Percentiles rank a stretch among this genome's conserved stretches.
Evolutionary conservation across 768 basidiomycete species (phyloP).

Genomic region (Suillus luteus): DNA sequence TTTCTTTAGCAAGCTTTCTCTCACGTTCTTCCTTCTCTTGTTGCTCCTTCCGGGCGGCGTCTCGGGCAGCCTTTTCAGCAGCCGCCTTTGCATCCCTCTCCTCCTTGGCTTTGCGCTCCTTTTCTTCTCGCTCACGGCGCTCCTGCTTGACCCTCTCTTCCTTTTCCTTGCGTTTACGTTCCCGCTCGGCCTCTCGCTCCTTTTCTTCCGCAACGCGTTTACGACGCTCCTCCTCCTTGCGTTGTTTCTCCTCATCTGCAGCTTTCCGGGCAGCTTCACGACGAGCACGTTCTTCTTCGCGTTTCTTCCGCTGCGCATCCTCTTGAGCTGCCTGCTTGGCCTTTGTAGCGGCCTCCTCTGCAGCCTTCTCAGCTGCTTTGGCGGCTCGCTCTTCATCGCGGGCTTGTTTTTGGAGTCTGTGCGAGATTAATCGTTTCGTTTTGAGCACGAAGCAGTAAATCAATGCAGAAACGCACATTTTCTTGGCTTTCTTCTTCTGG

Average conservation of each 20-base stretch:
- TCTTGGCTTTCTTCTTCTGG: slow-evolving; percentile 99
- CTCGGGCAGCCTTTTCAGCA: slow-evolving; percentile 49
- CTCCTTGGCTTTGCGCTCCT: slow-evolving; percentile 62
- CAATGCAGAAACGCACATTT: slow-evolving; percentile 59
- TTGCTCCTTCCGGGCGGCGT: slow-evolving; percentile 42
- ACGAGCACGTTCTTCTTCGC: slow-evolving; percentile 83
- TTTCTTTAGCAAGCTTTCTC: slow-evolving; percentile 64
- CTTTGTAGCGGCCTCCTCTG: slow-evolving; percentile 78
- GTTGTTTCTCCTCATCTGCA: slow-evolving; percentile 79
- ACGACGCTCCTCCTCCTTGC: slow-evolving; percentile 83
- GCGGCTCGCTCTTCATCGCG: slow-evolving; percentile 91
- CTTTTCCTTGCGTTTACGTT: slow-evolving; percentile 72
- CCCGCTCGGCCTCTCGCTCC: slow-evolving; percentile 76
- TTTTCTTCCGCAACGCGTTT: slow-evolving; percentile 78
- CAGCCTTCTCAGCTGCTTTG: slow-evolving; percentile 82
- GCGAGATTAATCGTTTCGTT: slow-evolving; percentile 6
- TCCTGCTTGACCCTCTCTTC: slow-evolving; percentile 61
- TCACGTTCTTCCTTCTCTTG: slow-evolving; percentile 69
- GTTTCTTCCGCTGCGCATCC: slow-evolving; percentile 76
- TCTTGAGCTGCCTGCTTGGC: slow-evolving; percentile 78
- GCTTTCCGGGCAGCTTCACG: slow-evolving; percentile 77
- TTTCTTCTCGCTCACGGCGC: slow-evolving; percentile 56
- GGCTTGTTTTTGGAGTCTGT: slow-evolving; percentile 85
- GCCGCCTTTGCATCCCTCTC: slow-evolving; percentile 63
- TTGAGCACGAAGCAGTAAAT: slow-evolving; percentile 3